These are phyloP conservation scores for Capsella rubella DNA, from an alignment of 441 rosid species.

Conservation along the genomic window DNA sequence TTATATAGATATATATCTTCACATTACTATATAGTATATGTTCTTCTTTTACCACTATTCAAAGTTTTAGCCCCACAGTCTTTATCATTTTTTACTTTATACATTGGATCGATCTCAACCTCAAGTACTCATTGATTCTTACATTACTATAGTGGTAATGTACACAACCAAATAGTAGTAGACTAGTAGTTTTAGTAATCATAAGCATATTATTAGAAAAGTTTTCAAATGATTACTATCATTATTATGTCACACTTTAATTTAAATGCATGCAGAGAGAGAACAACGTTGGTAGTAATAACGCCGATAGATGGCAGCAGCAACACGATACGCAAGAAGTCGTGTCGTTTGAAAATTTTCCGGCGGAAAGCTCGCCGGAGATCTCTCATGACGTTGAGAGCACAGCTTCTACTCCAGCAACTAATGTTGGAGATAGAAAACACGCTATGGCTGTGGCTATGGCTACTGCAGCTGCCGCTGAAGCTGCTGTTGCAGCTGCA, in stretches of 20 bases:
- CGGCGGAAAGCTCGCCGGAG: slow-evolving; percentile 81
- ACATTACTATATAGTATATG: slow-evolving; percentile 20
- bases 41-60: slow-evolving; percentile 23
- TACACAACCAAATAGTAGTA: background rate
- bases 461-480: slow-evolving; percentile 94
- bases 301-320: slow-evolving; percentile 62
- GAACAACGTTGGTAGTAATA: slow-evolving; percentile 24
- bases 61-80: slow-evolving; percentile 30
- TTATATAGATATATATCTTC: slow-evolving; percentile 6
- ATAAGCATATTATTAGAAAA: background rate
- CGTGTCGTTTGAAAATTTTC: slow-evolving; percentile 84
- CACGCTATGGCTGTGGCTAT: slow-evolving; percentile 90
- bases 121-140: background rate
- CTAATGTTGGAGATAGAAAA: slow-evolving; percentile 58
- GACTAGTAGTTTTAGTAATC: slow-evolving; percentile 3
- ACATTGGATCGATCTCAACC: slow-evolving; percentile 20
- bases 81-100: slow-evolving; percentile 3
- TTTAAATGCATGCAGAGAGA: slow-evolving; percentile 37
- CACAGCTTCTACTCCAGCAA: slow-evolving; percentile 52
- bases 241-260: slow-evolving; percentile 11
- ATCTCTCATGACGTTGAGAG: slow-evolving; percentile 63
- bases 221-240: background rate
- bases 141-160: background rate
- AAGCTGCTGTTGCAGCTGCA: slow-evolving; percentile 93
- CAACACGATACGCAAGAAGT: slow-evolving; percentile 77